Base-by-base conservation (phyloP, 1,284 basidiomycete species). In the Exobasidium cylindrosporum region DNA sequence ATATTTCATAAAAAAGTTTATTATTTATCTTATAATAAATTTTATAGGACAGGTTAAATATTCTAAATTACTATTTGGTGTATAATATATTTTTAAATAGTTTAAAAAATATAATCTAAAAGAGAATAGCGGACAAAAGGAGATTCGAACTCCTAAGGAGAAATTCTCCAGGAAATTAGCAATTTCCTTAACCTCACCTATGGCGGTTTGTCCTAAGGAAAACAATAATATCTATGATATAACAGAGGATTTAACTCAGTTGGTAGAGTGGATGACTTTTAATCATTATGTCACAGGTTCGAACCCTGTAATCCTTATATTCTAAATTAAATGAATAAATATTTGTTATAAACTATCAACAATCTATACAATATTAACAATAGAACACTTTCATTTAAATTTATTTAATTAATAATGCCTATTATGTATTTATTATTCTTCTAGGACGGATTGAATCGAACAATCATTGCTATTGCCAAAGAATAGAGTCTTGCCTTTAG, bases 371-470 rank as follows among this genome's bases (percentile, higher is more conserved):
- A 6, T 26, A 57, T 24, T 47, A 32, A 23, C 24, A 28, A 14
- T 57, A 45, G n/a, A n/a, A n/a, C n/a, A n/a, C n/a, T n/a, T n/a
- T 13, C 54, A 29, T 29, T 17, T 26, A 43, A 43, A 55, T 58
- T 49, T 58, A 13, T 43, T 11, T 6, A 35, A 57, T 58, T 13
- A 35, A 35, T 61, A 46, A 17, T 29, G 17, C n/a, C 23, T 57
- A 14, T 29, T n/a, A n/a, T n/a, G n/a, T n/a, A n/a, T n/a, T n/a
- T n/a, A 49, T 47, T 43, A 57, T 23, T 50, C 3, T 54, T 29
- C 63, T 69, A 68, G 67, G 63, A 63, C 58, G 67, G 55, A 50
- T 66, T 69, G 67, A 68, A 46, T 68, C 67, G 67, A 68, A 68
- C 67, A 67, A 70, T 54, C 58, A 69, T 69, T 52, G 45, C 65